Evolutionary conservation across 2,329 filamentous ascomycete species (phyloP).

Genomic region (Penicillium sp.): DNA sequence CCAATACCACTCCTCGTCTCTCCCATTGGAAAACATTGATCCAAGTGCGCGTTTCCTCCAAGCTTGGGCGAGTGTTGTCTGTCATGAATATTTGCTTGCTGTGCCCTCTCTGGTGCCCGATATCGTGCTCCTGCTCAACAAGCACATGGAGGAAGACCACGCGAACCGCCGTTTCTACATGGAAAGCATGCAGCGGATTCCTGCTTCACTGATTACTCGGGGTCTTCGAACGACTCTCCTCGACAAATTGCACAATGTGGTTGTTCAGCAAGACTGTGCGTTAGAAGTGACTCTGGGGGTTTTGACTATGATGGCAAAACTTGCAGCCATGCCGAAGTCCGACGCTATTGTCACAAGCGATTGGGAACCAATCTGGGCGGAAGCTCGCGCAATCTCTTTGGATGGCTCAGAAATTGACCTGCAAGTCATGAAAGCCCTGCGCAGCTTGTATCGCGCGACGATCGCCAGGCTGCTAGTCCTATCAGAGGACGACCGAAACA

Average conservation of each 20-base stretch:
- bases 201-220: conserved; percentile 33
- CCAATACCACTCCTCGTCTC: conserved; percentile 21
- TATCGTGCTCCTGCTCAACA: conserved; percentile 29
- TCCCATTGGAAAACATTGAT: conserved; percentile 22
- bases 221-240: conserved; percentile 30
- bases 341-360: conserved; percentile 31
- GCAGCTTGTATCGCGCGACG: conserved; percentile 31
- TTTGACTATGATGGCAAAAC: conserved; percentile 36
- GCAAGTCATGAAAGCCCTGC: conserved; percentile 33
- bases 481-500: conserved; percentile 30
- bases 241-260: conserved; percentile 30
- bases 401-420: conserved; percentile 29
- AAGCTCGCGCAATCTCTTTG: conserved; percentile 30
- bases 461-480: conserved; percentile 31
- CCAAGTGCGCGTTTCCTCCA: conserved; percentile 30
- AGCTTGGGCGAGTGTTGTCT: conserved; percentile 34
- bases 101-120: conserved; percentile 30
- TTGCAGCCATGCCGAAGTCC: conserved; percentile 37
- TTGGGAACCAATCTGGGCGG: conserved; percentile 33
- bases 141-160: conserved; percentile 27
- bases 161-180: conserved; percentile 26
- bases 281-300: conserved; percentile 27
- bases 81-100: conserved; percentile 36
- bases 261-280: conserved; percentile 24
- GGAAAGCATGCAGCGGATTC: conserved; percentile 33